phyloP scores from a whole-genome alignment of 2,329 filamentous ascomycete species.

The Exutisphaerella laricina region DNA sequence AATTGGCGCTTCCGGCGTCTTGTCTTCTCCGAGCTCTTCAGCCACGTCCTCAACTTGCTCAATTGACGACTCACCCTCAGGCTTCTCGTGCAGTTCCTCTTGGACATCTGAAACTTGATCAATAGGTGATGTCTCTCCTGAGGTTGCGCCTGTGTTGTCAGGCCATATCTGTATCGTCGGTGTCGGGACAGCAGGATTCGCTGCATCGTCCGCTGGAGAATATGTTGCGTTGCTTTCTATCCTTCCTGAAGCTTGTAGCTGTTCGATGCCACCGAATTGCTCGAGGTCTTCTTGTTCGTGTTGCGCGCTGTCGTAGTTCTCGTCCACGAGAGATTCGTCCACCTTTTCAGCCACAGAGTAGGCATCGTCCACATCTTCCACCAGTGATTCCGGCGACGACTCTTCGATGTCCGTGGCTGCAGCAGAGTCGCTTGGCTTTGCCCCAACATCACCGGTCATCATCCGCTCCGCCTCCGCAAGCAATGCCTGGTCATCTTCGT shows the following conservation, averaged over 20 bases:
- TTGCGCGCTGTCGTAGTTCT: slow-evolving; percentile 2
- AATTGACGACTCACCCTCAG: slow-evolving; percentile 7
- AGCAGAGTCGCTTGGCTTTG: not conserved
- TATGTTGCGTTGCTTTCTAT: too few relatives aligned
- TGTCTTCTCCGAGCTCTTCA: slow-evolving; percentile 17
- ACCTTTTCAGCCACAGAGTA: slow-evolving; percentile 8
- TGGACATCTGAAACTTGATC: not conserved
- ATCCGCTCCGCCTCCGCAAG: not conserved
- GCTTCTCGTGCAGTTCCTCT: not conserved
- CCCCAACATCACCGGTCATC: not conserved
- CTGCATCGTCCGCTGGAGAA: slow-evolving; percentile 1
- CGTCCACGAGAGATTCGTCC: slow-evolving; percentile 2
- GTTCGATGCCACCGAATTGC: slow-evolving; percentile 14
- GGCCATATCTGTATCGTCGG: not conserved
- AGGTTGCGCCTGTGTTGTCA: not conserved
- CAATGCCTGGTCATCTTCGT: slow-evolving; percentile 15
- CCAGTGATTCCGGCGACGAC: slow-evolving; percentile 2
- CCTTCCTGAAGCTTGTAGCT: slow-evolving; percentile 3
- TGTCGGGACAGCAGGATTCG: not conserved
- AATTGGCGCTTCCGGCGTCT: not conserved
- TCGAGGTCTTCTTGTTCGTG: slow-evolving; percentile 10
- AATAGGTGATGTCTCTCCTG: not conserved
- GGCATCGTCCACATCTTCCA: slow-evolving; percentile 3
- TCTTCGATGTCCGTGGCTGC: not conserved
- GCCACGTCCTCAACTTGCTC: slow-evolving; percentile 16